Conservation (phyloP, 139 green algal species). For the Gonium pectorale region DNA sequence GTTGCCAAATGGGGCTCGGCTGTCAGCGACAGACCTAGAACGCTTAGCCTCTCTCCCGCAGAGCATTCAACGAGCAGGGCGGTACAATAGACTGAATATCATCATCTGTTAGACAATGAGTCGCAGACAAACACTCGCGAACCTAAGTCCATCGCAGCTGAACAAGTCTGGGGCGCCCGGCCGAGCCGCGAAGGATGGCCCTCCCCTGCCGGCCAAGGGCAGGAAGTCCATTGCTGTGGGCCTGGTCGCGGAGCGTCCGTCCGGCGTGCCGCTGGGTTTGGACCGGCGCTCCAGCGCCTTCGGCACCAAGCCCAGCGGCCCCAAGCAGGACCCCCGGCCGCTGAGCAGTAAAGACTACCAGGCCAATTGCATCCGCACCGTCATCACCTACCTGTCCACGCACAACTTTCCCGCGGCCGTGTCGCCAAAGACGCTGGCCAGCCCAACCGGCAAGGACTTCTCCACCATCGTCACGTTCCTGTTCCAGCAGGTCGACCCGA, state of each 20-base stretch:
- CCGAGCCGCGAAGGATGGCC: slow-evolving; percentile 19
- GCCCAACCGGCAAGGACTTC: slow-evolving; percentile 95
- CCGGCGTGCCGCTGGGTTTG: not conserved
- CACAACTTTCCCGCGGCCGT: slow-evolving; percentile 87
- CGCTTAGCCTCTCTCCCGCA: too few relatives aligned
- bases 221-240: slow-evolving; percentile 62
- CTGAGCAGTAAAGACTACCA: slow-evolving; percentile 84
- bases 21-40: too few relatives aligned
- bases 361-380: slow-evolving; percentile 71
- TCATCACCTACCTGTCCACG: slow-evolving; percentile 88
- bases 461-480: slow-evolving; percentile 90
- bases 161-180: slow-evolving; percentile 59
- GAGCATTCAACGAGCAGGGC: too few relatives aligned
- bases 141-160: slow-evolving; percentile 70
- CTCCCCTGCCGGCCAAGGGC: slow-evolving; percentile 38
- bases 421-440: slow-evolving; percentile 83
- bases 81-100: too few relatives aligned
- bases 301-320: slow-evolving; percentile 59
- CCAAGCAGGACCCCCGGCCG: slow-evolving; percentile 82
- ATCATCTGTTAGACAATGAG: slow-evolving; percentile 56
- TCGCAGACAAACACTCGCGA: slow-evolving; percentile 81
- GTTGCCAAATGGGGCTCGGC: too few relatives aligned
- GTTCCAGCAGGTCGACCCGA: slow-evolving; percentile 84
- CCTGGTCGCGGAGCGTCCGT: not conserved
- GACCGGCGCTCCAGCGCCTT: slow-evolving; percentile 67